These are phyloP conservation scores for Xylariomycetidae sp. DNA, from an alignment of 2,329 filamentous ascomycete species.

Conservation along the genomic window DNA sequence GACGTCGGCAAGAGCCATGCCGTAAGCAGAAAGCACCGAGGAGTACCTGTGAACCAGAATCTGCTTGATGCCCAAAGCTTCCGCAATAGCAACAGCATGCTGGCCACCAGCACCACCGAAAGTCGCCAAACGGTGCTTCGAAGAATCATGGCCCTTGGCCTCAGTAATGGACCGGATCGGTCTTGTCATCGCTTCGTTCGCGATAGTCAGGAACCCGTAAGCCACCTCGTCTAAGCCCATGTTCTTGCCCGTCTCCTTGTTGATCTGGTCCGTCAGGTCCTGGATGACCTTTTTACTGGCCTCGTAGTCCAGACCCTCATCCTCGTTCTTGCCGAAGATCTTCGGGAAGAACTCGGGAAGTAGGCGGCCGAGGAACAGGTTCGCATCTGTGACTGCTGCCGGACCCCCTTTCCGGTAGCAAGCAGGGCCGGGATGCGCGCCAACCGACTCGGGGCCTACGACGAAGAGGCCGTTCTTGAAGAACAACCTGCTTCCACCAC, in stretches of 20 bases:
- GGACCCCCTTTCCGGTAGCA: conserved; percentile 89
- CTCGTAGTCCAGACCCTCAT: conserved; percentile 70
- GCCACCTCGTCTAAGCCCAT: conserved; percentile 82
- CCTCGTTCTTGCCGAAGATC: conserved; percentile 87
- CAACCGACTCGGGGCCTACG: conserved; percentile 83
- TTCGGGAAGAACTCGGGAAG: conserved; percentile 90
- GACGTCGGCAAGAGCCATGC: conserved; percentile 88
- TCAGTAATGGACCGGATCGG: conserved; percentile 88
- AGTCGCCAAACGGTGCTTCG: conserved; percentile 81
- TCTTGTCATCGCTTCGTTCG: conserved; percentile 86
- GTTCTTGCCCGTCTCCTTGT: conserved; percentile 62
- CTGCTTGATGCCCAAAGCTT: conserved; percentile 75
- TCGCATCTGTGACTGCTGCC: conserved; percentile 89
- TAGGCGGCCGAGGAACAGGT: conserved; percentile 76
- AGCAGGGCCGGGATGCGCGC: conserved; percentile 82
- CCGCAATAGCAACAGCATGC: conserved; percentile 85
- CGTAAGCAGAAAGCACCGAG: conserved; percentile 83
- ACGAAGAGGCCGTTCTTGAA: conserved; percentile 87
- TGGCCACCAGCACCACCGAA: conserved; percentile 91
- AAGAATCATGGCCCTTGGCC: conserved; percentile 86
- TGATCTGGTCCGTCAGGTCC: conserved; percentile 71
- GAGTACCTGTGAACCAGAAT: conserved; percentile 85
- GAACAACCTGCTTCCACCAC: conserved; percentile 78
- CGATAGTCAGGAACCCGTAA: conserved; percentile 82
- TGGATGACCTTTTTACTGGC: conserved; percentile 71